Conservation (phyloP, 306 rosid species). For the Quercus alba region DNA sequence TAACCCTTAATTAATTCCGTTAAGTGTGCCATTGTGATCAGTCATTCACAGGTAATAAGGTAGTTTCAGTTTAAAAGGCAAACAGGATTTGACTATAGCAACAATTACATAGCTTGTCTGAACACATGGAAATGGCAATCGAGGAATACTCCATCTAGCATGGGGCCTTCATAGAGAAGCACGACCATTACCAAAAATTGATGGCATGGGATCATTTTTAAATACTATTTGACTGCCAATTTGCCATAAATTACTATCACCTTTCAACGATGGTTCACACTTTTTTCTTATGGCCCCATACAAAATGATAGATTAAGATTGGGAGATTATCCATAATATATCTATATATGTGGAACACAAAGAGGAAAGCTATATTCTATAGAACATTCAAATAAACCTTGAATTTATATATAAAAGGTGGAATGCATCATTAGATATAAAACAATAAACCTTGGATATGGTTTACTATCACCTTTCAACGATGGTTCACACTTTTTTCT, state of each 20-base stretch:
- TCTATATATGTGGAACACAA: background rate
- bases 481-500: background rate
- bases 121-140: no score
- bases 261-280: background rate
- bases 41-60: background rate
- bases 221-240: background rate
- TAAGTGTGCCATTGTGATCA: background rate
- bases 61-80: background rate
- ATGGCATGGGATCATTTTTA: background rate
- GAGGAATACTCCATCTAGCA: background rate
- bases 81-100: background rate
- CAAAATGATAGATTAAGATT: background rate
- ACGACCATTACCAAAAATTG: background rate
- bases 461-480: constrained; percentile 18
- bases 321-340: background rate
- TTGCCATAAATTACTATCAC: background rate
- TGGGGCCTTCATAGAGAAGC: background rate
- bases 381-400: background rate
- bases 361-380: background rate
- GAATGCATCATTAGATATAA: background rate
- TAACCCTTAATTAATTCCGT: background rate
- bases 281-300: background rate
- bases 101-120: background rate
- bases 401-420: background rate
- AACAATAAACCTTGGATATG: constrained; percentile 59